Conservation (phyloP, 1,139 yeast genomes). For the Petasospora rhodanensis region DNA sequence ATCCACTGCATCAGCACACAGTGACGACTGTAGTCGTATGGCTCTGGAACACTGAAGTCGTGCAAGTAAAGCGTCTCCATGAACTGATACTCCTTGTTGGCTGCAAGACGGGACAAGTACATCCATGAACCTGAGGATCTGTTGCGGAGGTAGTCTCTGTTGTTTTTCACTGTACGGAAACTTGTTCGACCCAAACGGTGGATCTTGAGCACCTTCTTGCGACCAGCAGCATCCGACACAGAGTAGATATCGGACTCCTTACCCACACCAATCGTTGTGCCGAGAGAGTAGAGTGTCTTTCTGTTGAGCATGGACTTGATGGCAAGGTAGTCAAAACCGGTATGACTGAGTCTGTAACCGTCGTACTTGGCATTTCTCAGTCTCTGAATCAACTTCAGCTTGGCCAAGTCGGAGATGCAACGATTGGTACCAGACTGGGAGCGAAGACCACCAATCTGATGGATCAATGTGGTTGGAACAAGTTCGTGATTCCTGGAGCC, state of each 20-base stretch:
- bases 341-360: conserved; percentile 84
- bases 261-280: conserved; percentile 91
- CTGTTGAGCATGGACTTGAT: conserved; percentile 75
- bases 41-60: conserved; percentile 83
- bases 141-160: conserved; percentile 81
- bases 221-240: conserved; percentile 68
- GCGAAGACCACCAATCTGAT: conserved; percentile 71
- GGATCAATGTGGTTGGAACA: conserved; percentile 85
- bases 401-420: conserved; percentile 82
- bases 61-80: conserved; percentile 70
- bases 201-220: conserved; percentile 71
- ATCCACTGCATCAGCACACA: conserved; percentile 90
- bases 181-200: conserved; percentile 94
- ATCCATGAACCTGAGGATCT: conserved; percentile 74
- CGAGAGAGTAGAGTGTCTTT: conserved; percentile 71
- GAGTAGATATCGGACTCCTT: conserved; percentile 94
- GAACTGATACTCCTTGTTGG: conserved; percentile 85
- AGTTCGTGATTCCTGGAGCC: conserved; percentile 93
- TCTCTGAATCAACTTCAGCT: conserved; percentile 69
- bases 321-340: conserved; percentile 90
- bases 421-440: conserved; percentile 74
- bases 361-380: conserved; percentile 86
- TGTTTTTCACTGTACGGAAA: conserved; percentile 85
- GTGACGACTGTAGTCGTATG: conserved; percentile 87
- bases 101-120: conserved; percentile 86